phyloP scores from a whole-genome alignment of 306 rosid genomes.

The Clitoria ternatea region DNA sequence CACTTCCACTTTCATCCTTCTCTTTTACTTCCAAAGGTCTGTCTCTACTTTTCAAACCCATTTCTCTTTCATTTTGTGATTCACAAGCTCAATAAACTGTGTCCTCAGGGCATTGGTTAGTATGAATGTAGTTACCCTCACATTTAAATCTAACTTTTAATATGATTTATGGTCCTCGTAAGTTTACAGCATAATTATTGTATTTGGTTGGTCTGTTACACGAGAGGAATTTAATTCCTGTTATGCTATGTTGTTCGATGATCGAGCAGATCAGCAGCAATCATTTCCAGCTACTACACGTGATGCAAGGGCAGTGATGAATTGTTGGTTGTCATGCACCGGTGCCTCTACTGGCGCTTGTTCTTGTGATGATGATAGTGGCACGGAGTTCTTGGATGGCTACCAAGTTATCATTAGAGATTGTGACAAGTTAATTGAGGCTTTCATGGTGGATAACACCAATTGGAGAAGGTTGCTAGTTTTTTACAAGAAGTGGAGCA shows the following conservation, averaged over 20 bases:
- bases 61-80: background rate
- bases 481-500: conserved; percentile 67
- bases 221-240: background rate
- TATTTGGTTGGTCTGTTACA: background rate
- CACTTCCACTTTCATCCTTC: conserved; percentile 16
- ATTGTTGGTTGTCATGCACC: conserved; percentile 17
- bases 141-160: too few relatives aligned
- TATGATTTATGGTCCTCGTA: background rate
- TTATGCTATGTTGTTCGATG: conserved; percentile 8
- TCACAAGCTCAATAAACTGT: background rate
- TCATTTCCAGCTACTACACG: conserved; percentile 26
- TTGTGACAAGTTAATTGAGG: conserved; percentile 59
- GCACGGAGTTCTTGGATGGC: conserved; percentile 37
- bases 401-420: conserved; percentile 33
- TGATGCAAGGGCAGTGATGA: conserved; percentile 23
- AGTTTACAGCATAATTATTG: background rate
- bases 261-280: conserved; percentile 23
- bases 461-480: conserved; percentile 73
- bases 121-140: too few relatives aligned
- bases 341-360: conserved; percentile 17
- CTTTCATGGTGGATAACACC: conserved; percentile 2
- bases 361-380: conserved; percentile 23
- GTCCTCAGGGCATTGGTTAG: too few relatives aligned
- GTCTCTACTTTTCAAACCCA: background rate
- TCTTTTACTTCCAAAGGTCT: conserved; percentile 39